Evolutionary conservation across 2,329 filamentous ascomycete genomes (phyloP).

Genomic region (Aspergillus versicolor): DNA sequence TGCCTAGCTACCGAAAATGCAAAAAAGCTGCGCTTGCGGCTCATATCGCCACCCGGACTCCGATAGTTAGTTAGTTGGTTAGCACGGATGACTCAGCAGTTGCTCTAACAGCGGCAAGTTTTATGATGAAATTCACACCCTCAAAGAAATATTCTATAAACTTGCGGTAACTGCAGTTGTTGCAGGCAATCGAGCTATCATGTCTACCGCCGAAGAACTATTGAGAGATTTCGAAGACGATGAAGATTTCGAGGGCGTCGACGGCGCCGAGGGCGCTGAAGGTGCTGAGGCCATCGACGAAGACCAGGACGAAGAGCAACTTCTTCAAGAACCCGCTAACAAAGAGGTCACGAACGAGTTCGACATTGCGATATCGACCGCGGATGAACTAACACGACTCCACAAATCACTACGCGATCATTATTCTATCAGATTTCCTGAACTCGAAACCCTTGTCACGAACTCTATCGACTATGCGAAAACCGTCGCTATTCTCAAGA

Average conservation of each 20-base stretch:
- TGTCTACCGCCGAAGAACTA: conserved; percentile 93
- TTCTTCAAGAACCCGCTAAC: conserved; percentile 57
- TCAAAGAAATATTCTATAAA: background rate
- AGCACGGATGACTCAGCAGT: conserved; percentile 16
- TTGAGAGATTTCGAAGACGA: conserved; percentile 76
- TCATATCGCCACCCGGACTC: conserved; percentile 12
- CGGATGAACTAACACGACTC: conserved; percentile 85
- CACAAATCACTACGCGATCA: conserved; percentile 97
- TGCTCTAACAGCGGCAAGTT: background rate
- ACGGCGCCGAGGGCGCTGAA: conserved; percentile 64
- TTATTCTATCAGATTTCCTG: conserved; percentile 90
- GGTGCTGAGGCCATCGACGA: conserved; percentile 55
- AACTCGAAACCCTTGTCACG: conserved; percentile 84
- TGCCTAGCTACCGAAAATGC: conserved; percentile 9
- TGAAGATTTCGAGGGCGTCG: conserved; percentile 71
- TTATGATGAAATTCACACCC: conserved; percentile 4
- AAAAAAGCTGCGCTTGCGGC: conserved; percentile 20
- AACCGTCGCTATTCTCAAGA: conserved; percentile 87
- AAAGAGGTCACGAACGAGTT: conserved; percentile 74
- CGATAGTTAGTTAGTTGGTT: background rate
- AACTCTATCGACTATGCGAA: conserved; percentile 95
- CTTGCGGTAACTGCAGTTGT: background rate
- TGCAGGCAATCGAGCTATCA: conserved; percentile 37
- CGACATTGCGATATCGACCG: conserved; percentile 89
- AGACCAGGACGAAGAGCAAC: conserved; percentile 61